Evolutionary conservation across 805 yeast genomes (phyloP), one percentile per base, ranked within the genome.

Genomic region (Sugiyamaella qingdaonensis): DNA sequence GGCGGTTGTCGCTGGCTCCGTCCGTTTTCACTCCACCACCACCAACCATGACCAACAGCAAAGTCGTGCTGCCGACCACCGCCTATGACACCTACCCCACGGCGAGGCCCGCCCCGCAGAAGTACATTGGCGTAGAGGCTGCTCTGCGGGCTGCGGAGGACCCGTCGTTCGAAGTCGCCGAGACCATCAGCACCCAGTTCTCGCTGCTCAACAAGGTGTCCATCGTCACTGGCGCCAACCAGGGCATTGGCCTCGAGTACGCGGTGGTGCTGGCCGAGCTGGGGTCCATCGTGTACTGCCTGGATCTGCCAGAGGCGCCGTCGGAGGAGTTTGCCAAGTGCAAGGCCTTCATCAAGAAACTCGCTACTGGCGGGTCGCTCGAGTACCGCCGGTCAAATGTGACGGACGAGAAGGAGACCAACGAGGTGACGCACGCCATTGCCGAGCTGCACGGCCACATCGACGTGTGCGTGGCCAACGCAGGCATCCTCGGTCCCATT

Each of bases 391-490:
- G 71, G 68, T 47, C 60, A 0, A 94, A 88, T 64, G 76, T 88
- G 4, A 66, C 84, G 0, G 75, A 79, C 13, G 67, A 69, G 1
- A 55, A 58, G 0, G 68, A 73, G 0, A 62, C 76, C 5, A 56
- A 64, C 2, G 55, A 64, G 4, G 73, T 82, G 1, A 70, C 86
- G 10, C 64, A 69, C 0, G 48, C 67, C 14, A 80, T 88, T 0
- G 61, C 79, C 5, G 58, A 62, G 4, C 72, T 70, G 48, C 83
- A 78, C 63, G 88, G 89, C 1, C 68, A 68, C 16, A 69, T 89
- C 37, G 81, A 86, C 64, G 77, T 87, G 0, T 63, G 87, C 14
- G 75, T 88, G 41, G 84, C 88, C 34, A 88, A 88, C 67, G 96
- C 96, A 1, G 96, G 96, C 4, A 57, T 66, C 13, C 75, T 77